phyloP scores from a whole-genome alignment of 164 flowering plant genomes.

The Vitis riparia region DNA sequence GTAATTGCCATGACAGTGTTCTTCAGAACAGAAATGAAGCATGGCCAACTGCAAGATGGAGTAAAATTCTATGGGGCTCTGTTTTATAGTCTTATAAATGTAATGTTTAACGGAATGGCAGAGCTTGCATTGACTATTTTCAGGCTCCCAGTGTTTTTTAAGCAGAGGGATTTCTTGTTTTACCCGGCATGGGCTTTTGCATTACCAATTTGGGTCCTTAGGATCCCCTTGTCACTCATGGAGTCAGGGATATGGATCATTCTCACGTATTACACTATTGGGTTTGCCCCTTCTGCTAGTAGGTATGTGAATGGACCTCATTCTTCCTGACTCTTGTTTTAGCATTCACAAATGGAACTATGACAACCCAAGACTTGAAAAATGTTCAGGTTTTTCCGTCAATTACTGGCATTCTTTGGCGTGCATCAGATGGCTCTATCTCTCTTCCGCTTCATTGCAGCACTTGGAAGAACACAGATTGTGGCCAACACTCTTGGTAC shows the following conservation, averaged over 20 bases:
- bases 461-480: conserved; percentile 50
- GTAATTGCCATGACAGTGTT: conserved; percentile 39
- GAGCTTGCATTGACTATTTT: conserved; percentile 51
- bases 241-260: conserved; percentile 53
- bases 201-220: conserved; percentile 47
- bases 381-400: conserved; percentile 50
- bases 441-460: conserved; percentile 64
- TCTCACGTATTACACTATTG: conserved; percentile 57
- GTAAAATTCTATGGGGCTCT: conserved; percentile 49
- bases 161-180: conserved; percentile 54
- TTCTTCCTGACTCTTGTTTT: background rate
- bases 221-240: conserved; percentile 50
- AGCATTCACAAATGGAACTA: background rate
- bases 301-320: conserved; percentile 33
- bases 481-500: conserved; percentile 53
- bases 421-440: conserved; percentile 60
- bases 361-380: background rate
- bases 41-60: conserved; percentile 33
- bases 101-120: conserved; percentile 60
- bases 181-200: conserved; percentile 66
- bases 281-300: conserved; percentile 53
- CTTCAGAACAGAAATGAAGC: conserved; percentile 34
- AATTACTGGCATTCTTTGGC: conserved; percentile 46
- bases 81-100: conserved; percentile 48
- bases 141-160: conserved; percentile 57